These are phyloP conservation scores for Dendrostoma leiphaemia DNA, from an alignment of 2,329 filamentous ascomycete species.

Conservation along the genomic window DNA sequence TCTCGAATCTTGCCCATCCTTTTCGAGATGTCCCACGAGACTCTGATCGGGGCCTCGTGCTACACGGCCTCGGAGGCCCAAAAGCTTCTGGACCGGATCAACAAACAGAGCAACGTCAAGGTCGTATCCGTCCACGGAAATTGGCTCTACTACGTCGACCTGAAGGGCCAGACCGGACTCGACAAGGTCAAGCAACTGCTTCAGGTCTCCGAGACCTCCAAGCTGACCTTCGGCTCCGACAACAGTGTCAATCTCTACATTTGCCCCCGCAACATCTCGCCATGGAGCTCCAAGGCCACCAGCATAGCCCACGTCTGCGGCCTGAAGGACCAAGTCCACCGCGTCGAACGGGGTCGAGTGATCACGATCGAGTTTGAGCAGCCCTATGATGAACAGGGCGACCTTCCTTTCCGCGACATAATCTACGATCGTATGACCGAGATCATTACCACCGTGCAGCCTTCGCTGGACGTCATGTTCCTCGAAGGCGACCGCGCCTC, in stretches of 20 bases:
- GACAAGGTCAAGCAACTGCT: constrained; percentile 47
- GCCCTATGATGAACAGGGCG: constrained; percentile 43
- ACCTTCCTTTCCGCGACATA: constrained; percentile 63
- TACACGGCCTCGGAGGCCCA: constrained; percentile 18
- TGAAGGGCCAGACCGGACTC: constrained; percentile 43
- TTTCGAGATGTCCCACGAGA: constrained; percentile 16
- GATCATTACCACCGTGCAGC: constrained; percentile 64
- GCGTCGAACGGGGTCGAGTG: constrained; percentile 84
- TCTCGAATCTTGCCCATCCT: constrained; percentile 2
- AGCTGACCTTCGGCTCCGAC: constrained; percentile 39
- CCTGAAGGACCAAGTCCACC: constrained; percentile 64
- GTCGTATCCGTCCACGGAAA: constrained; percentile 49
- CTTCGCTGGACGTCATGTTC: constrained; percentile 76
- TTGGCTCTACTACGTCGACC: constrained; percentile 67
- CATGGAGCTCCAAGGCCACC: constrained; percentile 96
- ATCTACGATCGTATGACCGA: constrained; percentile 97
- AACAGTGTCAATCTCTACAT: constrained; percentile 64
- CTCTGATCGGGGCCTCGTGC: constrained; percentile 16
- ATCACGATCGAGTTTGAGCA: constrained; percentile 66
- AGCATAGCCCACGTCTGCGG: constrained; percentile 92
- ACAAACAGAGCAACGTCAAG: constrained; percentile 27
- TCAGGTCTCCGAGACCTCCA: constrained; percentile 33
- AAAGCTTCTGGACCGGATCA: constrained; percentile 21
- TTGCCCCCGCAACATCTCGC: constrained; percentile 82
- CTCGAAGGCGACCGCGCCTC: constrained; percentile 61